These are phyloP conservation scores for Plectosphaerella sp. DNA, from an alignment of 2,329 filamentous ascomycete species.

Conservation along the genomic window DNA sequence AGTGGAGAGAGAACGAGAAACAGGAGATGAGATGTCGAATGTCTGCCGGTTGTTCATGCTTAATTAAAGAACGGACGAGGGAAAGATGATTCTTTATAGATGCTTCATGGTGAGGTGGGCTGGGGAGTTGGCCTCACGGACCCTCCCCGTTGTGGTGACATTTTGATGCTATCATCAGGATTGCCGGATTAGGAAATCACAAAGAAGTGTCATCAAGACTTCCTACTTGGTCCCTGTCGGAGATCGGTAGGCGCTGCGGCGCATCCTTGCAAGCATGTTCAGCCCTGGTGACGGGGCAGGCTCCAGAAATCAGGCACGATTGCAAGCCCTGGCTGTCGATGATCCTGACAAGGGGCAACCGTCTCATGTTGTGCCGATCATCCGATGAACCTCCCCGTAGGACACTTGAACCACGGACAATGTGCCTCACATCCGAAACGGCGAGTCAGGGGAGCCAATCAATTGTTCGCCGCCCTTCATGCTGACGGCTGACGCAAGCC, in stretches of 20 bases:
- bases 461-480: background rate
- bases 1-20: background rate
- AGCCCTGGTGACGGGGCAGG: too few species aligned
- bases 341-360: background rate
- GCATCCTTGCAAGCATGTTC: background rate
- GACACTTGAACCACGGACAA: background rate
- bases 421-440: background rate
- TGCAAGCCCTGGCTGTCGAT: background rate
- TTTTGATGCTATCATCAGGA: slow-evolving; percentile 6
- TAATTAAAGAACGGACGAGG: too few species aligned
- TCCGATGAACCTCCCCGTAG: background rate
- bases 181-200: slow-evolving; percentile 2
- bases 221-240: background rate
- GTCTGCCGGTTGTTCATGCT: too few species aligned
- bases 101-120: too few species aligned
- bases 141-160: background rate
- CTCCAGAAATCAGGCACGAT: too few species aligned
- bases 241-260: background rate
- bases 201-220: background rate
- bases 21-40: too few species aligned
- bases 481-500: too few species aligned
- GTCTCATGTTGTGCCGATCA: background rate
- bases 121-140: too few species aligned
- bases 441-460: background rate
- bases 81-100: too few species aligned